phyloP scores from a whole-genome alignment of 2,329 filamentous ascomycete genomes.

The Apiospora koreana region DNA sequence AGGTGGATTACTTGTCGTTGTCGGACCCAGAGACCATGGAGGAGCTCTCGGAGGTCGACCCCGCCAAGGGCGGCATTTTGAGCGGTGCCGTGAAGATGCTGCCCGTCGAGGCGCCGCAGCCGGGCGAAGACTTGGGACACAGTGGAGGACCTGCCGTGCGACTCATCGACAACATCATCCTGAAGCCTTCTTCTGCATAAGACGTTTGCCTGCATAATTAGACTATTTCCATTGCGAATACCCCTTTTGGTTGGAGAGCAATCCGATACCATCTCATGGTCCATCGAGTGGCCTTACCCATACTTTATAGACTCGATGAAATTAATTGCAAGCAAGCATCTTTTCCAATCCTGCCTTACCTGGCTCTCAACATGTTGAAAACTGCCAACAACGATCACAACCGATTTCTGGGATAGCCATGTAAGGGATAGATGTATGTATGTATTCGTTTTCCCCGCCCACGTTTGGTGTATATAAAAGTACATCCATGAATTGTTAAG shows the following conservation, averaged over 20 bases:
- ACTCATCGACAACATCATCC: slow-evolving; percentile 90
- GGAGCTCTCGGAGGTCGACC: slow-evolving; percentile 73
- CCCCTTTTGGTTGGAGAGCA: not conserved
- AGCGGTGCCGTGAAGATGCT: slow-evolving; percentile 92
- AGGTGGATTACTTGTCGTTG: slow-evolving; percentile 90
- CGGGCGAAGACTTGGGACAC: slow-evolving; percentile 75
- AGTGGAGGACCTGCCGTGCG: slow-evolving; percentile 74
- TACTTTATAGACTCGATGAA: not conserved
- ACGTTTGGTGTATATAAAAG: not conserved
- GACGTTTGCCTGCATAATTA: not conserved
- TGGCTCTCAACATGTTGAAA: not conserved
- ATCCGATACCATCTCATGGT: too few relatives aligned
- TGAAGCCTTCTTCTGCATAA: slow-evolving; percentile 44
- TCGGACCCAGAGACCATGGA: slow-evolving; percentile 82
- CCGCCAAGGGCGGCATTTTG: slow-evolving; percentile 72
- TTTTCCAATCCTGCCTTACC: not conserved
- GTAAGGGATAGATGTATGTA: not conserved
- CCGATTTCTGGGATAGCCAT: not conserved
- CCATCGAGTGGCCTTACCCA: not conserved
- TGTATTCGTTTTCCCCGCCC: not conserved
- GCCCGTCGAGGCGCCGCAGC: slow-evolving; percentile 68
- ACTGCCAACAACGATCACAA: not conserved
- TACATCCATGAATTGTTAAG: slow-evolving; percentile 1
- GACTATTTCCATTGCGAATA: not conserved
- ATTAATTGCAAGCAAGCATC: not conserved